Conservation (phyloP, 2,329 filamentous ascomycete genomes). For the Didymella pinodella region DNA sequence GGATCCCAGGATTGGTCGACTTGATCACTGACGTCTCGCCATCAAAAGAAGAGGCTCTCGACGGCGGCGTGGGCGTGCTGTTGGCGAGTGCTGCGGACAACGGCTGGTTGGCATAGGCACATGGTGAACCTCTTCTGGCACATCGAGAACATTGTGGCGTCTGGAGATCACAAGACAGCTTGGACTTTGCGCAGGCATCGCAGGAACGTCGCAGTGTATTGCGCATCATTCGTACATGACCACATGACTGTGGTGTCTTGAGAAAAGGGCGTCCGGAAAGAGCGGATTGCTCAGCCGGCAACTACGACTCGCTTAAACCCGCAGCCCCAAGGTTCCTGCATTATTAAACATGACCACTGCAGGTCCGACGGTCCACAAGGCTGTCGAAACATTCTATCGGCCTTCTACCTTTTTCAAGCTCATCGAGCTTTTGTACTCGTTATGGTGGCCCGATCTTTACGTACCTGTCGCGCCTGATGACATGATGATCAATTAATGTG, state of each 20-base stretch:
- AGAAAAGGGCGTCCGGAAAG: constrained; percentile 3
- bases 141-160: constrained; percentile 65
- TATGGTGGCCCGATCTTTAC: background rate
- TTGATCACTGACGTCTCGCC: constrained; percentile 13
- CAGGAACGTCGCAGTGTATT: constrained; percentile 66
- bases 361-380: background rate
- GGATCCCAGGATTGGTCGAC: constrained; percentile 36
- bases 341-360: background rate
- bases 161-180: constrained; percentile 64
- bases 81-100: constrained; percentile 33
- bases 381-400: background rate
- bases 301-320: constrained; percentile 16
- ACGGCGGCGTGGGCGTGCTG: constrained; percentile 30
- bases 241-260: constrained; percentile 18
- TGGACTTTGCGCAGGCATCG: constrained; percentile 63
- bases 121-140: constrained; percentile 57
- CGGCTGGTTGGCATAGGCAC: constrained; percentile 64
- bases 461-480: background rate
- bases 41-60: constrained; percentile 1
- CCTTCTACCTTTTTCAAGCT: background rate
- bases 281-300: constrained; percentile 15
- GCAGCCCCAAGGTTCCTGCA: constrained; percentile 1
- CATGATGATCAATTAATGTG: background rate
- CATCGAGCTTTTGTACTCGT: background rate
- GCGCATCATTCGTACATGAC: constrained; percentile 54